Evolutionary conservation across 306 rosid genomes (phyloP).

Genomic region (Citrullus mucosospermus): DNA sequence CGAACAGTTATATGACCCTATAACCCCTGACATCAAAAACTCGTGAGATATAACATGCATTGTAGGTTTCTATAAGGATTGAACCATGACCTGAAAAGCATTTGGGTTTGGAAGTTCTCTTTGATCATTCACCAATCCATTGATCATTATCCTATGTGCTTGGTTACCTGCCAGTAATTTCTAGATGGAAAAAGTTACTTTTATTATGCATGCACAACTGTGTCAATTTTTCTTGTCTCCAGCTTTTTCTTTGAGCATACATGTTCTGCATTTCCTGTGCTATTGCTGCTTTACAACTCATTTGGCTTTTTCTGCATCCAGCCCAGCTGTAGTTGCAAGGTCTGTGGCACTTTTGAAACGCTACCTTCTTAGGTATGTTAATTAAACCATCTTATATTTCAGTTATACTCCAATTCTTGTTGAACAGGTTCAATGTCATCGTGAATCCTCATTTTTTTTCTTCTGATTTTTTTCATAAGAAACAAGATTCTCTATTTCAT

Average conservation of each 20-base stretch:
- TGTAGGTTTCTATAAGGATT: neutral
- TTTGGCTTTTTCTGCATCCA: slow-evolving; percentile 33
- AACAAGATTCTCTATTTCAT: neutral
- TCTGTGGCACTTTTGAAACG: slow-evolving; percentile 93
- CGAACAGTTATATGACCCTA: neutral
- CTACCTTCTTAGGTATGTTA: slow-evolving; percentile 74
- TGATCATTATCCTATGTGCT: neutral
- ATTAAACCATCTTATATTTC: slow-evolving; percentile 2
- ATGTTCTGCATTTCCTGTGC: neutral
- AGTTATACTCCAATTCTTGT: slow-evolving; percentile 5
- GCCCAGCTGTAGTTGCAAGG: slow-evolving; percentile 96
- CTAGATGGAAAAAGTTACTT: neutral
- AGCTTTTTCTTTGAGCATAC: slow-evolving; percentile 12
- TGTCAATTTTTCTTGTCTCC: slow-evolving; percentile 7
- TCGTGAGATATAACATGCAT: neutral
- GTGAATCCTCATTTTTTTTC: neutral
- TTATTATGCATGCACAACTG: neutral
- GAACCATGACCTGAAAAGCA: neutral
- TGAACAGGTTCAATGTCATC: neutral
- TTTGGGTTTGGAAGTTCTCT: neutral
- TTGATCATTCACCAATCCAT: neutral
- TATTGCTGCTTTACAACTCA: slow-evolving; percentile 15
- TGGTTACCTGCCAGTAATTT: neutral
- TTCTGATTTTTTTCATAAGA: neutral
- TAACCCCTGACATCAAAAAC: neutral